These are phyloP conservation scores for Penicillium psychrofluorescens DNA, from an alignment of 495 filamentous ascomycete genomes.

Conservation along the genomic window DNA sequence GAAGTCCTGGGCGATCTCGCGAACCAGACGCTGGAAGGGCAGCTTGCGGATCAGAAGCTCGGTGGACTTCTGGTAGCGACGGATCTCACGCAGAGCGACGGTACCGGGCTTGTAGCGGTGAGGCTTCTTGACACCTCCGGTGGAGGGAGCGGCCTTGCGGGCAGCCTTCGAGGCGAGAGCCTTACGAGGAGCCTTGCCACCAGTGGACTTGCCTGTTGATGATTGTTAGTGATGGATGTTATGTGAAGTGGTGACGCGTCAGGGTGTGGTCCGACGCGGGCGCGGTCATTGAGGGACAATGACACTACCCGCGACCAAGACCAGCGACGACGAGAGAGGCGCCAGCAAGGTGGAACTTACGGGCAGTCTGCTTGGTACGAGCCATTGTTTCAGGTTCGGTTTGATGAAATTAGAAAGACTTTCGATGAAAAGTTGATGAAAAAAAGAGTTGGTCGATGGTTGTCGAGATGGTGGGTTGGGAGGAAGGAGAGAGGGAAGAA, in stretches of 20 bases:
- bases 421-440: slow-evolving; percentile 44
- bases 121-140: slow-evolving; percentile 99
- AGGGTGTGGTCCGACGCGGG: slow-evolving; percentile 6
- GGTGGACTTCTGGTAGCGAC: slow-evolving; percentile 99
- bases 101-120: slow-evolving; percentile 99
- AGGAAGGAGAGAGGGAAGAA: slow-evolving; percentile 44
- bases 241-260: slow-evolving; percentile 7
- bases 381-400: slow-evolving; percentile 60
- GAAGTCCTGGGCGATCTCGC: slow-evolving; percentile 99
- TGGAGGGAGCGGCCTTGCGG: slow-evolving; percentile 68
- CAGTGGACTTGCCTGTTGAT: slow-evolving; percentile 77
- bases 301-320: slow-evolving; percentile 15
- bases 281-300: neutral
- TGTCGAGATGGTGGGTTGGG: slow-evolving; percentile 28
- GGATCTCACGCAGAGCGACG: slow-evolving; percentile 99
- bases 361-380: slow-evolving; percentile 99
- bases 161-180: slow-evolving; percentile 86
- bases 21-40: slow-evolving; percentile 99
- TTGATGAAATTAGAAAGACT: slow-evolving; percentile 40
- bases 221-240: slow-evolving; percentile 30
- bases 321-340: slow-evolving; percentile 13
- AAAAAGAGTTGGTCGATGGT: slow-evolving; percentile 22
- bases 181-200: slow-evolving; percentile 99
- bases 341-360: slow-evolving; percentile 49
- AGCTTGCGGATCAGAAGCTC: slow-evolving; percentile 99